These are phyloP conservation scores for Clarireedia paspali DNA, from an alignment of 2,329 filamentous ascomycete genomes.

Conservation along the genomic window DNA sequence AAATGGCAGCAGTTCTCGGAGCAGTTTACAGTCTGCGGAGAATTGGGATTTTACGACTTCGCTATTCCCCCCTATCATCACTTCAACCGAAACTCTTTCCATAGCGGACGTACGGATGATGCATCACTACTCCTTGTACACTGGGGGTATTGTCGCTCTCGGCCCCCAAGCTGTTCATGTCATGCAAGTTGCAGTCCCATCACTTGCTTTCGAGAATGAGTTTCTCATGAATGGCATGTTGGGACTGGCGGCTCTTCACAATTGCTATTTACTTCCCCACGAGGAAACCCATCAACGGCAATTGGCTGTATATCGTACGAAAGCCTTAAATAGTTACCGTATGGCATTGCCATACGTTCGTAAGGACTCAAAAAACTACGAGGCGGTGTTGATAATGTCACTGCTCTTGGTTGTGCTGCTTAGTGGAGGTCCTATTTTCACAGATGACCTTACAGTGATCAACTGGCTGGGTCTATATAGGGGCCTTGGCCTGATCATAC, in stretches of 20 bases:
- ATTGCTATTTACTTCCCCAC: conserved; percentile 16
- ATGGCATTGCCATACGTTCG: conserved; percentile 13
- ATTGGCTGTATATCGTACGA: conserved; percentile 20
- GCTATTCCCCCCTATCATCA: conserved; percentile 12
- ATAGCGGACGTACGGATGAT: conserved; percentile 21
- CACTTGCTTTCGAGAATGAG: conserved; percentile 25
- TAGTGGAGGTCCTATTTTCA: conserved; percentile 13
- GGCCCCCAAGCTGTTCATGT: conserved; percentile 11
- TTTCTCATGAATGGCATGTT: conserved; percentile 24
- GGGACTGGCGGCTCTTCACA: conserved; percentile 24
- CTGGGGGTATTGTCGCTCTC: conserved; percentile 16
- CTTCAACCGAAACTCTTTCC: conserved; percentile 16
- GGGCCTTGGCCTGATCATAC: conserved; percentile 10
- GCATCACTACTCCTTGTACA: conserved; percentile 25
- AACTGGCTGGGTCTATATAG: conserved; percentile 24
- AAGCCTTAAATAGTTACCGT: conserved; percentile 21
- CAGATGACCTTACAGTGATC: conserved; percentile 19
- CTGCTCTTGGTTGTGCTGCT: conserved; percentile 22
- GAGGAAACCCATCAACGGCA: conserved; percentile 10
- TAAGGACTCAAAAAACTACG: conserved; percentile 15
- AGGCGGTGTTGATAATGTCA: conserved; percentile 24
- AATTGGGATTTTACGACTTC: conserved; percentile 6
- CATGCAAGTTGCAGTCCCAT: conserved; percentile 18
- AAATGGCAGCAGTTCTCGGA: background rate
- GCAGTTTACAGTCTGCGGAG: background rate